Conservation (phyloP, 345 rosid species). For the Pistacia vera region DNA sequence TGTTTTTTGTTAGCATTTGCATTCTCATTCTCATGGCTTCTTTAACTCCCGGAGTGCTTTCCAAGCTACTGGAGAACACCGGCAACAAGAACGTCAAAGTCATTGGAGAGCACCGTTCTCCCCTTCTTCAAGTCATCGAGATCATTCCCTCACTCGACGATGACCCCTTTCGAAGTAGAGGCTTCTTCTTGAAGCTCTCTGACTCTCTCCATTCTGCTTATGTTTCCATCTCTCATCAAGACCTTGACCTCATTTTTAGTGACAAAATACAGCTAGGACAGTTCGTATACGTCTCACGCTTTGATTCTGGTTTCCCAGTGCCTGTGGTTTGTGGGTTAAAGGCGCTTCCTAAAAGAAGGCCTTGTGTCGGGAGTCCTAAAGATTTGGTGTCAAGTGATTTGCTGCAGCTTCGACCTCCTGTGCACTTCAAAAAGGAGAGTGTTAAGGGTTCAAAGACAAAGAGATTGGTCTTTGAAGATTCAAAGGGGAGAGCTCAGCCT, state of each 20-base stretch:
- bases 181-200: constrained; percentile 57
- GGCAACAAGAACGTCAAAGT: constrained; percentile 28
- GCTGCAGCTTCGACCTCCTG: constrained; percentile 1
- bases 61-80: constrained; percentile 42
- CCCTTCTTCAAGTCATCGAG: constrained; percentile 57
- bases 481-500: neutral
- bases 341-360: constrained; percentile 41
- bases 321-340: constrained; percentile 51
- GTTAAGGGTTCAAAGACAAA: neutral
- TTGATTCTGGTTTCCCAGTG: constrained; percentile 47
- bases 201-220: constrained; percentile 58
- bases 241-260: constrained; percentile 44
- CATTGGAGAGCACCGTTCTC: constrained; percentile 40
- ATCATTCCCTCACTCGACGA: constrained; percentile 50
- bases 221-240: constrained; percentile 41
- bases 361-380: constrained; percentile 49
- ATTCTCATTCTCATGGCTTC: constrained; percentile 34
- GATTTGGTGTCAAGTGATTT: constrained; percentile 46
- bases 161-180: constrained; percentile 47
- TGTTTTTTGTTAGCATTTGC: neutral
- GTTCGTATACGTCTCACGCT: constrained; percentile 43
- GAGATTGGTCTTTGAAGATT: neutral
- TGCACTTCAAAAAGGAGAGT: neutral
- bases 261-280: constrained; percentile 55
- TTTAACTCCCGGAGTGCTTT: constrained; percentile 53